A percentile compares a stretch with the other conserved stretches of the same genome.
These are phyloP conservation scores for Solanum boliviense DNA, from an alignment of 257 asterid genomes.

Conservation along the genomic window DNA sequence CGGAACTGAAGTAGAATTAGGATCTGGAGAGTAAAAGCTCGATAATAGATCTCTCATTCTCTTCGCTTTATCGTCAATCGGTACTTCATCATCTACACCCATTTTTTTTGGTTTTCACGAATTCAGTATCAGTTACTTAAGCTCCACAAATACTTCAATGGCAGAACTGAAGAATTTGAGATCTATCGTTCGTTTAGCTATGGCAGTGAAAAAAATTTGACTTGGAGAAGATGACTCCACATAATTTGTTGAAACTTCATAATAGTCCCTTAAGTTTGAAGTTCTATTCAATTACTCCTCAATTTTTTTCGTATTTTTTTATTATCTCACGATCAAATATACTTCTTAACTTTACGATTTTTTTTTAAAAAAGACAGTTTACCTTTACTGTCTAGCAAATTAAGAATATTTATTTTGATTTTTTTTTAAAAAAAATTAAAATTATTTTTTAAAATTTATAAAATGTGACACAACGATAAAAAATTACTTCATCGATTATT, in stretches of 20 bases:
- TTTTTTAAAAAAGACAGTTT: too few relatives aligned
- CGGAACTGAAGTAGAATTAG: conserved; percentile 30
- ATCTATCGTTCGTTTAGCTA: not conserved
- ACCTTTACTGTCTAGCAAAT: too few relatives aligned
- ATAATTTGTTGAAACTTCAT: not conserved
- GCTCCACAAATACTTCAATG: not conserved
- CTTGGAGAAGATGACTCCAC: not conserved
- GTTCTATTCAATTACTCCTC: not conserved
- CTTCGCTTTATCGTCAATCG: conserved; percentile 91
- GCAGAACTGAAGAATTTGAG: not conserved
- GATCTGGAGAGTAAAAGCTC: conserved; percentile 83
- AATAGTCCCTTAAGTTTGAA: not conserved
- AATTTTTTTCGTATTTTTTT: too few relatives aligned
- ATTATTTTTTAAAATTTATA: too few relatives aligned
- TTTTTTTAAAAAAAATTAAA: too few relatives aligned
- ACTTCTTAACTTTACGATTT: not conserved
- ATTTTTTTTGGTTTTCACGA: not conserved
- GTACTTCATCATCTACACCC: not conserved
- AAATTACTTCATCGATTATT: too few relatives aligned
- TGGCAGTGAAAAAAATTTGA: not conserved
- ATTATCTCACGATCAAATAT: too few relatives aligned
- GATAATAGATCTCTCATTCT: conserved; percentile 94
- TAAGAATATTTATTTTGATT: accelerated
- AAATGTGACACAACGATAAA: not conserved
- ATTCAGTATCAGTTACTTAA: not conserved